Conservation (phyloP, 2,329 filamentous ascomycete genomes). For the Chrysosporium keratinophilum region DNA sequence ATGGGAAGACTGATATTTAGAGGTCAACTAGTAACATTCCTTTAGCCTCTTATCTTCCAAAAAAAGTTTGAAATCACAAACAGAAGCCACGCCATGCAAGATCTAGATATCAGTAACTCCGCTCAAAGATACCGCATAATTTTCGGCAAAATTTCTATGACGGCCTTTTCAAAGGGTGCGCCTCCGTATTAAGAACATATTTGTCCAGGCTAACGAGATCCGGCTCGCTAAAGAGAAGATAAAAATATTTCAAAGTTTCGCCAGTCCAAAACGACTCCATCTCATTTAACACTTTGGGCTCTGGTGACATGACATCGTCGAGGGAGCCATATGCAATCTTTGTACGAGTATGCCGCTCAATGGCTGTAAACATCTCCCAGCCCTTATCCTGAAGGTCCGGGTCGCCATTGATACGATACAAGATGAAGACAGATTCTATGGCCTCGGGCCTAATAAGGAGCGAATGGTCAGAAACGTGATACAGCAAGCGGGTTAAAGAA, state of each 20-base stretch:
- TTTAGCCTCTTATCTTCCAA: no score
- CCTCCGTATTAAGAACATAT: conserved; percentile 53
- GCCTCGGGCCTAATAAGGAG: conserved; percentile 54
- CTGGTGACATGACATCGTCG: conserved; percentile 16
- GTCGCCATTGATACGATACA: conserved; percentile 83
- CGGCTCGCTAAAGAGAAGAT: conserved; percentile 63
- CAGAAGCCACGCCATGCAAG: no score
- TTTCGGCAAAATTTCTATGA: not conserved
- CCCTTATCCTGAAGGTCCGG: conserved; percentile 64
- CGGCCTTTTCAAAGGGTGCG: conserved; percentile 40
- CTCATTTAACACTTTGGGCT: conserved; percentile 36
- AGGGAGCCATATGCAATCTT: conserved; percentile 54
- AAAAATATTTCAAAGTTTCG: conserved; percentile 90
- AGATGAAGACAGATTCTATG: conserved; percentile 79
- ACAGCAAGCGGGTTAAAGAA: not conserved
- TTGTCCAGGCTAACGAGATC: conserved; percentile 57
- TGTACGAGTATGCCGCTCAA: conserved; percentile 56
- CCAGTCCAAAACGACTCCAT: conserved; percentile 90
- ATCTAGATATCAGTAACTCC: no score
- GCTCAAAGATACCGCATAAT: no score
- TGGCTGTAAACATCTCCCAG: conserved; percentile 73
- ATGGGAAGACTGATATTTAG: no score
- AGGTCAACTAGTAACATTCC: no score
- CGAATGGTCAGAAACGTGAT: not conserved
- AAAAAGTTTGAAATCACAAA: no score